Base-by-base conservation (phyloP, 768 basidiomycete species). In the Mycena floridula region DNA sequence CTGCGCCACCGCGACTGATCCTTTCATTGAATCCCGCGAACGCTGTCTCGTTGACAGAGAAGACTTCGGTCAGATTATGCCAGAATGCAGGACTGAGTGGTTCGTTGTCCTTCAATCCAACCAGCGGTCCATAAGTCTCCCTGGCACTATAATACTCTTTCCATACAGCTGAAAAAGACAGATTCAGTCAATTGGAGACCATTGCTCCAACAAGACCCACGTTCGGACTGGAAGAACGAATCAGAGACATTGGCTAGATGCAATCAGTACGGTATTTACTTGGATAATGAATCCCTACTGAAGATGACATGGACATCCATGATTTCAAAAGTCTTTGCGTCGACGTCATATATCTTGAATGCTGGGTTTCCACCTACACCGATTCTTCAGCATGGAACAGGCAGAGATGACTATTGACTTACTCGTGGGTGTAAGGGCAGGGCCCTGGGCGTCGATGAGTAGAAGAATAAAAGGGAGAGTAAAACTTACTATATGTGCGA, bases 401-500 rank as follows among this genome's bases (percentile, higher is more conserved):
- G 21, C 7, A 24, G 18, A n/a, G 24, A 43, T 24, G 35, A 43
- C n/a, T 12, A 11, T 24, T 27, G 8, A 49, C 57, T 27, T 35
- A 64, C 68, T 68, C 2, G 58, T 64, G 3, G 70, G 69, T 4
- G 70, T 70, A 23, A 72, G 45, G 1, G 70, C 65, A 18, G 66
- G 67, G 2, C 42, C 55, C 49, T 50, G 15, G 21, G 30, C 11
- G 21, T 35, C 4, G n/a, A 12, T 13, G 7, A 11, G 35, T 21
- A 11, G 37, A 8, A 20, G 11, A 9, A 38, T 12, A 38, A 38
- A 38, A 13, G 9, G 37, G 8, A 38, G 9, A 9, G 8, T 9
- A 9, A 38, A 9, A 43, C 45, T 23, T 27, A 50, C 54, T 25
- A 68, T 62, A 26, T 61, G 57, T 0, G 57, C 58, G 28, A 69